phyloP scores from a whole-genome alignment of 208 protist species.

The Acanthamoeba lugdunensis region DNA sequence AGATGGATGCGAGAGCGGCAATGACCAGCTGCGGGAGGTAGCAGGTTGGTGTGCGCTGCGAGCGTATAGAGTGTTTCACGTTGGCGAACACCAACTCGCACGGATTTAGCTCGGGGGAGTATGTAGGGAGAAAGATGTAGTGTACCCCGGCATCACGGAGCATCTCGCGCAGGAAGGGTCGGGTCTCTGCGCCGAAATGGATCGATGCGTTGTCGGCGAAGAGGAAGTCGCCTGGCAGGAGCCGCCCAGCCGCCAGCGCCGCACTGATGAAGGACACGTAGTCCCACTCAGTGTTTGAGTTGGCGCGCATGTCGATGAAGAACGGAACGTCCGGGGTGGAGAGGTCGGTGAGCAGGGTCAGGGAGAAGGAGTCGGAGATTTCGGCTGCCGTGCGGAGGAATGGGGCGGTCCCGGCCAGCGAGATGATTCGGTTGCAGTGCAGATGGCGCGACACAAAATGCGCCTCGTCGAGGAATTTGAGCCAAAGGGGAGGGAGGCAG shows the following conservation, averaged over 20 bases:
- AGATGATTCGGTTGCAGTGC: neutral
- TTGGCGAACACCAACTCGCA: slow-evolving; percentile 35
- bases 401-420: neutral
- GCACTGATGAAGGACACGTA: neutral
- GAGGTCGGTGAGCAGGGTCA: neutral
- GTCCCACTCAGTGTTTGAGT: neutral
- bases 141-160: neutral
- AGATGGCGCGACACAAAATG: neutral
- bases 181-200: neutral
- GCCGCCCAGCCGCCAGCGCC: neutral
- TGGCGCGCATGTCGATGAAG: neutral
- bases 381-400: neutral
- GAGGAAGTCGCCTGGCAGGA: neutral
- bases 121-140: neutral
- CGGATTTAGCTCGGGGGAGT: neutral
- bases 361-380: neutral
- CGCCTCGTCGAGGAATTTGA: neutral
- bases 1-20: neutral
- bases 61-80: neutral
- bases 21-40: neutral
- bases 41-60: neutral
- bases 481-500: neutral
- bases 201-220: slow-evolving; percentile 11
- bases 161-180: neutral
- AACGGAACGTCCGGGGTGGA: neutral